A percentile compares a stretch with the other conserved stretches of the same genome.
Conservation (phyloP, 768 basidiomycete species). For the Suillus cothurnatus region DNA sequence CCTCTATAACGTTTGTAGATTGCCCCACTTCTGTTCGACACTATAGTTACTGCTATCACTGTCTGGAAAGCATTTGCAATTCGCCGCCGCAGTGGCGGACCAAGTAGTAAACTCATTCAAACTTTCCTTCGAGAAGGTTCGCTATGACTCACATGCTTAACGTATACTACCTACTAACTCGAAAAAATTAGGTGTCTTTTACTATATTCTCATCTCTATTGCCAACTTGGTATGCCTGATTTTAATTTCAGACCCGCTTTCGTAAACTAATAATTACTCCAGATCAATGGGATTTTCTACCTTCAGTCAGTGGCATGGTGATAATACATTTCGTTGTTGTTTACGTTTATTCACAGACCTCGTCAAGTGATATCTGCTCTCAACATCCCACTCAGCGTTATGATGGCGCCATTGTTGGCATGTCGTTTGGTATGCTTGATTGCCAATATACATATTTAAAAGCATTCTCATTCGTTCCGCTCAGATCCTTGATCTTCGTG, state of each 20-base stretch:
- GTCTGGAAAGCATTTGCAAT: constrained; percentile 79
- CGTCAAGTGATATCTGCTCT: constrained; percentile 83
- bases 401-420: constrained; percentile 79
- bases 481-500: constrained; percentile 80
- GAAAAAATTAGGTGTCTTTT: constrained; percentile 66
- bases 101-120: constrained; percentile 78
- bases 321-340: background rate
- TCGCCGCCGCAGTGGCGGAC: constrained; percentile 71
- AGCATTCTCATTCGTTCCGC: constrained; percentile 7
- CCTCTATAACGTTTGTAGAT: constrained; percentile 46
- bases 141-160: constrained; percentile 12
- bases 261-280: constrained; percentile 9
- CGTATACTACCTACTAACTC: background rate
- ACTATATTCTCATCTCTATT: constrained; percentile 84
- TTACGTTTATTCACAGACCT: constrained; percentile 48
- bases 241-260: background rate
- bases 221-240: constrained; percentile 62
- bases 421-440: constrained; percentile 62
- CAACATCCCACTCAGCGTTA: constrained; percentile 82
- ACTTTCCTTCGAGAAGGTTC: constrained; percentile 82
- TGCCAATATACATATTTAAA: background rate
- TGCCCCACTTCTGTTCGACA: constrained; percentile 80
- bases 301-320: constrained; percentile 59
- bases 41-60: constrained; percentile 79
- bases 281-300: constrained; percentile 84